Base-by-base conservation (phyloP, 2,329 filamentous ascomycete species). In the Bipolaris victoriae region DNA sequence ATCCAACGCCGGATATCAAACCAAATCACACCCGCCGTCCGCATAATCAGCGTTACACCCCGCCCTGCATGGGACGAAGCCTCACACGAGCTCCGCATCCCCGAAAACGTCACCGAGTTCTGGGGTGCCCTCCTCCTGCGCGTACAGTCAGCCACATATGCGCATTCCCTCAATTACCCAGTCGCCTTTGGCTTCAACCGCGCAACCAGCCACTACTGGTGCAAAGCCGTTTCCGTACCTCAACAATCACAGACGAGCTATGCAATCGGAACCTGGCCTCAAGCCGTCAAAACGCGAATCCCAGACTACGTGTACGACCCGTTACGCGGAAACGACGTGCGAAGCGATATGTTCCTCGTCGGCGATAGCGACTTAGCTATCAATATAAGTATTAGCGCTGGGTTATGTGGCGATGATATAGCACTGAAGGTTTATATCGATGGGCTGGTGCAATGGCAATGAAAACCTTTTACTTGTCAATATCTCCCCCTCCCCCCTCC, bases 141-240 rank as follows among this genome's bases (percentile, higher is more conserved):
- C 1, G 62, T 64, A 2, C 62, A 69, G 24, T 63, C 61, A 15
- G 58, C 60, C 11, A 37, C 45, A 1, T 64, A 67, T 16, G 61
- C 59, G 7, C 56, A 62, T n/a, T 64, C 62, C 1, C 49, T 65
- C 2, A 56, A 26, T 7, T 70, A 68, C 16, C 61, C 66, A 2
- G 60, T 71, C 16, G 58, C 68, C 0, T 60, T 70, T 35, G 67
- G 66, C 0, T 64, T 69, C 26, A 59, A 69, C 44, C 54, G 63
- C n/a, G 52, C 51, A 0, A 67, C 52, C 1, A 66, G 60, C 20
- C 62, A 69, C 22, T 71, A 70, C 44, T 71, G 66, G 67, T 66
- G 65, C 31, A 70, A 65, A 52, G 61, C 55, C 0, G 46, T 71
- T 6, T 24, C 50, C 20, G 37, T 55, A 16, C 57, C 58, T 18